Conservation (phyloP, 768 basidiomycete genomes). For the Udeniomyces megalosporus region DNA sequence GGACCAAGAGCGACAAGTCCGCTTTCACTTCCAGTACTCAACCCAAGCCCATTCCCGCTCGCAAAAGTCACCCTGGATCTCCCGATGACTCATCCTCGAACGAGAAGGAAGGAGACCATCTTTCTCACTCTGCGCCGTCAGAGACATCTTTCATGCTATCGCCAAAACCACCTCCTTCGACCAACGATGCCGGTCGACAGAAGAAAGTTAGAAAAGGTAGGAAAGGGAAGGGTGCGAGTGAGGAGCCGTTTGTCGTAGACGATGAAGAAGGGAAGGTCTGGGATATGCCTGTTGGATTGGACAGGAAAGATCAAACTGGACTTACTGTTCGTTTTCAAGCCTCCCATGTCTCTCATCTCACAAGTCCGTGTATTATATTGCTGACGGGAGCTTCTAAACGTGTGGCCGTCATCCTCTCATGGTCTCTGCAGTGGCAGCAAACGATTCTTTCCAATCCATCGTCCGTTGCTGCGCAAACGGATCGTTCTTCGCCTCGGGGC, state of each 20-base stretch:
- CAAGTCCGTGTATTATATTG: too few species aligned
- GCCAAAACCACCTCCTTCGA: neutral
- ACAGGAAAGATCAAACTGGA: constrained; percentile 6
- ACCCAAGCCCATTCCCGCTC: too few species aligned
- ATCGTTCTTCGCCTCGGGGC: too few species aligned
- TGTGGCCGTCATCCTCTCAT: too few species aligned
- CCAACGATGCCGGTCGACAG: neutral
- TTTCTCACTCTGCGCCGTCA: constrained; percentile 2
- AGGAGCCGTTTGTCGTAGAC: neutral
- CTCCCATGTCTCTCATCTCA: too few species aligned
- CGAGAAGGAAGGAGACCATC: neutral
- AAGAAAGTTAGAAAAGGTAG: neutral
- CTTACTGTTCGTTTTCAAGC: too few species aligned
- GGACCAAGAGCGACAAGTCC: too few species aligned
- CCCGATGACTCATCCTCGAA: neutral
- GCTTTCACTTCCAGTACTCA: too few species aligned
- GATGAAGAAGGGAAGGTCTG: constrained; percentile 11
- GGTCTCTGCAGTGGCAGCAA: constrained; percentile 10
- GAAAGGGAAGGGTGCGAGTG: neutral
- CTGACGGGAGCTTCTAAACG: too few species aligned
- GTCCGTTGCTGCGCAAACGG: too few species aligned
- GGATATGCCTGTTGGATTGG: constrained; percentile 12
- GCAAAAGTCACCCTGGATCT: neutral
- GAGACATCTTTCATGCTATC: constrained; percentile 2
- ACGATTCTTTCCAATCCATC: neutral